Conservation (phyloP, 805 yeast species). For the Candida palmyrensis region DNA sequence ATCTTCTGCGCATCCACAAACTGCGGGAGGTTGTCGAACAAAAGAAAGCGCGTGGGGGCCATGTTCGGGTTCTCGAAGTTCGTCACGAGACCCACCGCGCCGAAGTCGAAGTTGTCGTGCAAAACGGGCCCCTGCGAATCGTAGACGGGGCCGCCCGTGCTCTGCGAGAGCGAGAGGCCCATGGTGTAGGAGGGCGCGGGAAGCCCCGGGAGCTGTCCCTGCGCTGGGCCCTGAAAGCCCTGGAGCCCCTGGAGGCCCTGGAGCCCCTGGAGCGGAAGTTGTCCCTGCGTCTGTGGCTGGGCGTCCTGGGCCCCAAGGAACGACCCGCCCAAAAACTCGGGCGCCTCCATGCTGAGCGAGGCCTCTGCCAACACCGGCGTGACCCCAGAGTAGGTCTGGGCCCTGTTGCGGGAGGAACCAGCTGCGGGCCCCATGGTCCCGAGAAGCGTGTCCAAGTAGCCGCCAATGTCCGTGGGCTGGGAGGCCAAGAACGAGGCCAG, state of each 20-base stretch:
- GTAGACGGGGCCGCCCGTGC: not conserved
- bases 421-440: slow-evolving; percentile 14
- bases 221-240: slow-evolving; percentile 2
- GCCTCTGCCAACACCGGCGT: slow-evolving; percentile 20
- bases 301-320: not conserved
- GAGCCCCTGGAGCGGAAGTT: slow-evolving; percentile 5
- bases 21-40: slow-evolving; percentile 78
- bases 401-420: slow-evolving; percentile 23
- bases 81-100: slow-evolving; percentile 58
- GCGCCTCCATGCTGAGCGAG: slow-evolving; percentile 4
- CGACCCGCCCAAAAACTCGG: not conserved
- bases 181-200: slow-evolving; percentile 6
- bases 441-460: slow-evolving; percentile 26
- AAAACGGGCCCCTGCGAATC: slow-evolving; percentile 17
- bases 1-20: slow-evolving; percentile 49
- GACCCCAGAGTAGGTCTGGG: slow-evolving; percentile 38
- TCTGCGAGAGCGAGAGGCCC: slow-evolving; percentile 7
- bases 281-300: slow-evolving; percentile 3
- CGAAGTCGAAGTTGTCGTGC: slow-evolving; percentile 58
- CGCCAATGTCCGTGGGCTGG: not conserved
- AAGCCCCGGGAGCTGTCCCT: slow-evolving; percentile 5
- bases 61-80: slow-evolving; percentile 64
- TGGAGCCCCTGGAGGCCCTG: slow-evolving; percentile 11
- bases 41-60: slow-evolving; percentile 72
- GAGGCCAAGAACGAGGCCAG: not conserved